phyloP scores from a whole-genome alignment of 306 rosid species.

The Comarum palustre region DNA sequence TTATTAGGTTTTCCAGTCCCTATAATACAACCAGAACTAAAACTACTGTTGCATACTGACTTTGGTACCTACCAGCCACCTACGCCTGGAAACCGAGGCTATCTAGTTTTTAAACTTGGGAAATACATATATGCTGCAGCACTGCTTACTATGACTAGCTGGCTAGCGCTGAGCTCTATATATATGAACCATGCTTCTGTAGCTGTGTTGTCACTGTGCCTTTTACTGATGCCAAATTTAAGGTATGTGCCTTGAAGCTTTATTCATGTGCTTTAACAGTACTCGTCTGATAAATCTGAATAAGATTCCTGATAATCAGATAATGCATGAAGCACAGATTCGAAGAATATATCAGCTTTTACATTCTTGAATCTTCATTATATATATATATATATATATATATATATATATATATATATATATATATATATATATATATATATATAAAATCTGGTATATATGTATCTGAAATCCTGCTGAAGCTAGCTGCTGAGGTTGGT shows the following conservation, averaged over 20 bases:
- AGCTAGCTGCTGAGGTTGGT: too few species aligned
- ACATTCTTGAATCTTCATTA: neutral
- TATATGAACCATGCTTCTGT: neutral
- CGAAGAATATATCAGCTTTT: neutral
- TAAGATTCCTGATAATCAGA: too few species aligned
- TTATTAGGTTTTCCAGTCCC: neutral
- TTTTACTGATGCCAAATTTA: neutral
- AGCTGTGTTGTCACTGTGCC: neutral
- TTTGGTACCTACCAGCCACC: constrained; percentile 1
- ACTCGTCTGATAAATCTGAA: neutral
- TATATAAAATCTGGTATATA: too few species aligned
- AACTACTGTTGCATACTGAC: constrained; percentile 1
- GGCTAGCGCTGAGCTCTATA: neutral
- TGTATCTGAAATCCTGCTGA: too few species aligned
- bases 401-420: too few species aligned
- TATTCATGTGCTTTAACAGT: neutral
- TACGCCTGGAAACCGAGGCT: neutral
- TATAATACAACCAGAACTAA: neutral
- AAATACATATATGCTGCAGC: neutral
- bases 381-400: neutral
- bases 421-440: too few species aligned
- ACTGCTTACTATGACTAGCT: neutral
- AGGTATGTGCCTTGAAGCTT: constrained; percentile 9
- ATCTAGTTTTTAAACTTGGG: neutral
- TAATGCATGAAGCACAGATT: too few species aligned